These are phyloP conservation scores for Colletotrichum sp. DNA, from an alignment of 2,329 filamentous ascomycete genomes.

Conservation along the genomic window DNA sequence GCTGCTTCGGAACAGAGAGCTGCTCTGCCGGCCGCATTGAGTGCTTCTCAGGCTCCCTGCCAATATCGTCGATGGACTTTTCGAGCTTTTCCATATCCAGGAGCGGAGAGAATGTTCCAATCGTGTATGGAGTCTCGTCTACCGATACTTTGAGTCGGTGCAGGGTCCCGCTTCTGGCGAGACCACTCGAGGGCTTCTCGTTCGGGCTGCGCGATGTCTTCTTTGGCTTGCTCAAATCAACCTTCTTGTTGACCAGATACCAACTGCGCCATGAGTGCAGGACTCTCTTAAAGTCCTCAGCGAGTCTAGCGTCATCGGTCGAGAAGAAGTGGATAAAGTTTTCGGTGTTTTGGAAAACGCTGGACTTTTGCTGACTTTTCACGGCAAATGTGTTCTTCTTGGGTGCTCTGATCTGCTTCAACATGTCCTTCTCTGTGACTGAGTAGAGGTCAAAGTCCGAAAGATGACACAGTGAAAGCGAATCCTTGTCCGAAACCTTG, in stretches of 20 bases:
- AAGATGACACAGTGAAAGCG: slow-evolving; percentile 77
- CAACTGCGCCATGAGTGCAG: slow-evolving; percentile 89
- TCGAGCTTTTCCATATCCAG: slow-evolving; percentile 67
- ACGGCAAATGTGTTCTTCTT: slow-evolving; percentile 87
- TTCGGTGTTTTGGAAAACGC: slow-evolving; percentile 79
- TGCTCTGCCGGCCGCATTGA: background rate
- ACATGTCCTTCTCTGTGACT: slow-evolving; percentile 70
- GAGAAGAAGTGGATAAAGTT: slow-evolving; percentile 95
- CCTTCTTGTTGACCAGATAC: slow-evolving; percentile 81
- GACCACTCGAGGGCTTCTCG: slow-evolving; percentile 29
- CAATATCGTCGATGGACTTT: slow-evolving; percentile 54
- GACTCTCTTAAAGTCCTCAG: slow-evolving; percentile 71
- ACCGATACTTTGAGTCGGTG: slow-evolving; percentile 45
- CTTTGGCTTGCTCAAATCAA: slow-evolving; percentile 46
- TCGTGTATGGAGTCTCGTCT: slow-evolving; percentile 62
- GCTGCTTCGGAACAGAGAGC: background rate
- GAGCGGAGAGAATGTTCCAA: slow-evolving; percentile 72
- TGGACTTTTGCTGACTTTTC: slow-evolving; percentile 90
- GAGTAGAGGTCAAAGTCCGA: slow-evolving; percentile 93
- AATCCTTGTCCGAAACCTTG: slow-evolving; percentile 67
- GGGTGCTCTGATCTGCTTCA: slow-evolving; percentile 78
- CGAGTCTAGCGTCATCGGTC: slow-evolving; percentile 72
- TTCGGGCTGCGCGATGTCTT: slow-evolving; percentile 32
- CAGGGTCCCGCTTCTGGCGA: slow-evolving; percentile 31
- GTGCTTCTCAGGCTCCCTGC: slow-evolving; percentile 41